Evolutionary conservation across 2,329 filamentous ascomycete species (phyloP), one percentile per base, ranked within the genome.

Genomic region (Colletotrichum tofieldiae): DNA sequence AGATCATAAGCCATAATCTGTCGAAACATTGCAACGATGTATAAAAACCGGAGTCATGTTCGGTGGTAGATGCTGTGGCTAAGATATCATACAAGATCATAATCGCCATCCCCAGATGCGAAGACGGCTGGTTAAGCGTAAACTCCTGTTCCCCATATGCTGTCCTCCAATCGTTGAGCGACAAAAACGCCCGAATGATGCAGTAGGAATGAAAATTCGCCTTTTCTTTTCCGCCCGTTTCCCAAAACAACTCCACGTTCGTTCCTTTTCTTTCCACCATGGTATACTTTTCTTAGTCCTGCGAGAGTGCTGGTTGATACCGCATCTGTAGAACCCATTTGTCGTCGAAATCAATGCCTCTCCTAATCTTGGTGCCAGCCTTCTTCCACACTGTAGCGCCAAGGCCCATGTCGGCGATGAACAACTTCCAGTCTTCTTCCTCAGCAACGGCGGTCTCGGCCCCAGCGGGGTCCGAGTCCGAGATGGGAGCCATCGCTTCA

Each of bases 301-400:
- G 52, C 12, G 65, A 41, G 26, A 56, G 26, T 7, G 54, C 54
- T 18, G 70, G 65, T 26, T 84, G 83, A 72, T 88, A 89, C 72
- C 81, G 84, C 82, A 96, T 89, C 77, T 92, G 91, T 18, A 97
- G 87, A 74, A 96, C 91, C 96, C 96, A 98, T 75, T 92, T 90
- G 72, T 92, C 91, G 32, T 94, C 94, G 85, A 98, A 98, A 77
- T 95, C 94, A 67, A 98, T 92, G 0, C 95, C 95, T 75, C 94
- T 92, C 26, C 95, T 90, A 62, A 94, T 90, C 79, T 93, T 92
- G 5, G 93, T 94, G 2, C 94, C 93, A 1, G 93, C 93, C 80
- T 94, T 94, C 78, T 92, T 93, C 93, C 95, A 97, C 4, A 95
- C 94, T 5, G 93, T 90, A 70, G 94, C 92, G 2, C 91, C 92